These are phyloP conservation scores for Fennellomyces sp. DNA, from an alignment of 371 early-diverging fungal genomes.

Conservation along the genomic window DNA sequence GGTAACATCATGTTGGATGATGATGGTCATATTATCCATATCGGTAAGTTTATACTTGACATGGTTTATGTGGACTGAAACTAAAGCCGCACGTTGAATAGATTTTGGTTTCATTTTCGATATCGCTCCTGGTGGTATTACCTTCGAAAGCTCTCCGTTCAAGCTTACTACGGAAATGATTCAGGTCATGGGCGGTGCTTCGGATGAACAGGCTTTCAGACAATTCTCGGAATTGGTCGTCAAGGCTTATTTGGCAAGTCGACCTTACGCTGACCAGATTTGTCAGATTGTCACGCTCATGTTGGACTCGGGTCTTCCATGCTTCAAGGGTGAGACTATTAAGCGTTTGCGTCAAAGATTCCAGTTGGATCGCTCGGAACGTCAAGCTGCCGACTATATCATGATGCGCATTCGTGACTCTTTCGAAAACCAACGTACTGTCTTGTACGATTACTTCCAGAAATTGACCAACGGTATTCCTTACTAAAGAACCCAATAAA, in stretches of 20 bases:
- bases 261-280: conserved; percentile 94
- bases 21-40: conserved; percentile 97
- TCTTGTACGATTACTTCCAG: conserved; percentile 87
- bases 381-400: conserved; percentile 96
- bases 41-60: conserved; percentile 80
- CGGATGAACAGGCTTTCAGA: conserved; percentile 82
- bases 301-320: conserved; percentile 96
- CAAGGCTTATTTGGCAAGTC: conserved; percentile 88
- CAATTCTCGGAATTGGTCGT: conserved; percentile 90
- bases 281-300: conserved; percentile 90
- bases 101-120: conserved; percentile 99
- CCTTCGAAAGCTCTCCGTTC: conserved; percentile 97
- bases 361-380: conserved; percentile 89
- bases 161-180: conserved; percentile 99
- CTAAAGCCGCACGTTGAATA: no score
- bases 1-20: conserved; percentile 99
- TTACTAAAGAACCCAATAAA: no score
- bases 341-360: conserved; percentile 89
- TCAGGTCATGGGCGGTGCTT: conserved; percentile 92
- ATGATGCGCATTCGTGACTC: conserved; percentile 85
- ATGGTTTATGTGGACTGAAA: not conserved
- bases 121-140: conserved; percentile 98
- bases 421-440: conserved; percentile 89
- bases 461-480: conserved; percentile 83
- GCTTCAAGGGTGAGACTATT: conserved; percentile 95